Evolutionary conservation across 1,284 basidiomycete genomes (phyloP).

Genomic region (Heliocybe sulcata): DNA sequence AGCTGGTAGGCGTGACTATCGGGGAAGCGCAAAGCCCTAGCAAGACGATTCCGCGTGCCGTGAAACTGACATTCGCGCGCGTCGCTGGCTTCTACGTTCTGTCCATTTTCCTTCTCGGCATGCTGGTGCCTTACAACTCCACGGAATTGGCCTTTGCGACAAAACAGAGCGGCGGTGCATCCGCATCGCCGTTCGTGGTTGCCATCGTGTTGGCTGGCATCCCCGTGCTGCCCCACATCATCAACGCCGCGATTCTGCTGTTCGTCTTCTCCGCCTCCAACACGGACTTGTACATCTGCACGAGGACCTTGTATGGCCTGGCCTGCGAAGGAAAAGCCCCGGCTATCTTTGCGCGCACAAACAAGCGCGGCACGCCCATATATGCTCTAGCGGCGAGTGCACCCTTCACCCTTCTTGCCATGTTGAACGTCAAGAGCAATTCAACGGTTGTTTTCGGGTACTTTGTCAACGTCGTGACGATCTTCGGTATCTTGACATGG

Average conservation of each 20-base stretch:
- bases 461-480: conserved; percentile 66
- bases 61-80: conserved; percentile 46
- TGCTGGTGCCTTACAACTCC: conserved; percentile 41
- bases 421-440: conserved; percentile 46
- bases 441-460: conserved; percentile 49
- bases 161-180: conserved; percentile 52
- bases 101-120: conserved; percentile 60
- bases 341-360: conserved; percentile 44
- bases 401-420: neutral
- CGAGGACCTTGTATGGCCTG: conserved; percentile 60
- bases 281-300: conserved; percentile 61
- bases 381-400: neutral
- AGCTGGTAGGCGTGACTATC: conserved; percentile 39
- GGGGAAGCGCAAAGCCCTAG: conserved; percentile 46
- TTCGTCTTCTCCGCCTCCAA: conserved; percentile 70
- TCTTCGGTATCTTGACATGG: conserved; percentile 70
- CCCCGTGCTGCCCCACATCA: conserved; percentile 53
- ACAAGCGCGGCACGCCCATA: conserved; percentile 28
- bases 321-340: conserved; percentile 66
- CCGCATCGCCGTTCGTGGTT: conserved; percentile 77
- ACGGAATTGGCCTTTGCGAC: conserved; percentile 27
- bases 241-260: conserved; percentile 71
- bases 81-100: conserved; percentile 70
- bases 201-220: conserved; percentile 43
- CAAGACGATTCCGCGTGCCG: conserved; percentile 50